phyloP scores from a whole-genome alignment of 768 basidiomycete species.

The Podaxis sp. region DNA sequence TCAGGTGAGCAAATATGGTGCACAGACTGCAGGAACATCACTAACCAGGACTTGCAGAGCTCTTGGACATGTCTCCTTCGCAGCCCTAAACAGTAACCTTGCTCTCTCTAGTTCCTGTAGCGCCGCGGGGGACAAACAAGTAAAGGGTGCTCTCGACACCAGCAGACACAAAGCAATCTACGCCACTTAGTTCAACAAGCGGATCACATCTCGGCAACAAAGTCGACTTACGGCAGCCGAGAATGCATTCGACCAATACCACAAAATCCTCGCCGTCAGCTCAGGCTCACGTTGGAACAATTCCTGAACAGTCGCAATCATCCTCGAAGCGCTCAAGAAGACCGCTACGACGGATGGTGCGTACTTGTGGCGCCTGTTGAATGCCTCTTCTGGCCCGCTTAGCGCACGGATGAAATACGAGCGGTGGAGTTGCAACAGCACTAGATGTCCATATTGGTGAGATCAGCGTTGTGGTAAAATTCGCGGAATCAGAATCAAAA shows the following conservation, averaged over 20 bases:
- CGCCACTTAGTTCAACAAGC: background rate
- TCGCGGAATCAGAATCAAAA: too few relatives aligned
- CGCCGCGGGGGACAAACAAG: conserved; percentile 60
- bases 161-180: conserved; percentile 52
- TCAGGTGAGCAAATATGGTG: conserved; percentile 6
- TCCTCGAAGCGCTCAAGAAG: conserved; percentile 59
- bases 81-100: conserved; percentile 41
- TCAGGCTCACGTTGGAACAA: conserved; percentile 58
- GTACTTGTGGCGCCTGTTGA: conserved; percentile 61
- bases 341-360: conserved; percentile 71
- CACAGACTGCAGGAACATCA: conserved; percentile 6
- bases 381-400: conserved; percentile 53
- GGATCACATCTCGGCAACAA: background rate
- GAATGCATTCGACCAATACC: conserved; percentile 55
- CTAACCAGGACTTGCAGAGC: conserved; percentile 46
- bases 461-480: background rate
- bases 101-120: conserved; percentile 59
- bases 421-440: conserved; percentile 64
- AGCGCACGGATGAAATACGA: conserved; percentile 67
- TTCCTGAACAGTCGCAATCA: conserved; percentile 59
- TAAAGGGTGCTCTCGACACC: conserved; percentile 65
- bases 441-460: conserved; percentile 29
- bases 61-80: conserved; percentile 43
- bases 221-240: conserved; percentile 44
- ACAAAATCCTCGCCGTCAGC: conserved; percentile 50